These are phyloP conservation scores for Leccinum pellstonianum DNA, from an alignment of 768 basidiomycete species.

Conservation along the genomic window DNA sequence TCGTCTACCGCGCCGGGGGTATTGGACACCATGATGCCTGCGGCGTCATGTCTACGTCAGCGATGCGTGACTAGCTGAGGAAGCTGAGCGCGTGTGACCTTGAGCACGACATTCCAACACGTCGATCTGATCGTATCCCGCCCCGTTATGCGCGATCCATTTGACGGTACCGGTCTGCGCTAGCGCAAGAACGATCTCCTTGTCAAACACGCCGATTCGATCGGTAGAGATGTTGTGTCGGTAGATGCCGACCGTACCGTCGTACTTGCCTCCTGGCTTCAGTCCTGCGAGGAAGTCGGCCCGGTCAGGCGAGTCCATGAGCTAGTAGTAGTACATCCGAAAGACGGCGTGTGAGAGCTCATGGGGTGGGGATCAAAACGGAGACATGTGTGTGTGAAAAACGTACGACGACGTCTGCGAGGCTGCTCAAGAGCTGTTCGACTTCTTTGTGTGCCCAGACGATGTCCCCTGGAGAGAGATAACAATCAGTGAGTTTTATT, in stretches of 20 bases:
- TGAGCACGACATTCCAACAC: constrained; percentile 67
- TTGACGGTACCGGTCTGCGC: constrained; percentile 55
- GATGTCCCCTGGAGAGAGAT: constrained; percentile 50
- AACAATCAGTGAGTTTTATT: neutral
- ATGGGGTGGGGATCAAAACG: neutral
- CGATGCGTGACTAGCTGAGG: neutral
- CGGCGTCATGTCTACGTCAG: neutral
- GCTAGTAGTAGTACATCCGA: constrained; percentile 30
- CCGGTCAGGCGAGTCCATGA: constrained; percentile 58
- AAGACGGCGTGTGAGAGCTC: neutral
- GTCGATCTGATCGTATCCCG: constrained; percentile 85
- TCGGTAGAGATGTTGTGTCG: constrained; percentile 67
- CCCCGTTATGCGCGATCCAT: constrained; percentile 92
- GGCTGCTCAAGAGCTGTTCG: constrained; percentile 56
- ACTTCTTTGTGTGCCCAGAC: constrained; percentile 82
- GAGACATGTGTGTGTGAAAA: too few relatives aligned
- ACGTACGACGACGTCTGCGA: constrained; percentile 79
- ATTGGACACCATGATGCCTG: constrained; percentile 74
- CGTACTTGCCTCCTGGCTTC: constrained; percentile 68
- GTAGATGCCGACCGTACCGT: constrained; percentile 72
- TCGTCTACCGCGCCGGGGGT: constrained; percentile 90
- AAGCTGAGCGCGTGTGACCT: constrained; percentile 41
- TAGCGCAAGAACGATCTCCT: constrained; percentile 68
- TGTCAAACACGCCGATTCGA: constrained; percentile 75
- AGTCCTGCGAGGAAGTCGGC: constrained; percentile 68